Evolutionary conservation across 257 asterid genomes (phyloP).

Genomic region (Scutellaria galericulata): DNA sequence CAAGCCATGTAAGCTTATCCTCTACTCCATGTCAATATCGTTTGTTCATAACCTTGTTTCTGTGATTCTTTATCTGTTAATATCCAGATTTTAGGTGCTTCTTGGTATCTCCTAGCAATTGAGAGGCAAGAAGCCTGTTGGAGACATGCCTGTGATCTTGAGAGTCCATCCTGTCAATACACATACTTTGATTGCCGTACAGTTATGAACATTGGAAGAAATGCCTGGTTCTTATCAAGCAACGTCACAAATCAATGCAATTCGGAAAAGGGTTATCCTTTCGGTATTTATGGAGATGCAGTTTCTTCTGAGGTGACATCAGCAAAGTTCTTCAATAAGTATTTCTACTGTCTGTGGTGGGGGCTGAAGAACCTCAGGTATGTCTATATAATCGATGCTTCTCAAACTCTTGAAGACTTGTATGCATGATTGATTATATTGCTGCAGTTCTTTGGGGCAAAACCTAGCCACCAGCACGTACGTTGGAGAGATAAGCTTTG

Average conservation of each 20-base stretch:
- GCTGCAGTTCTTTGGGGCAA: slow-evolving; percentile 89
- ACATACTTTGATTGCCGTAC: slow-evolving; percentile 68
- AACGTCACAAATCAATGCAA: slow-evolving; percentile 63
- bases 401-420: slow-evolving; percentile 1
- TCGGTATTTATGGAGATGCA: slow-evolving; percentile 89
- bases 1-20: slow-evolving; percentile 82
- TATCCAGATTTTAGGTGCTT: slow-evolving; percentile 82
- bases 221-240: slow-evolving; percentile 71
- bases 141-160: slow-evolving; percentile 68
- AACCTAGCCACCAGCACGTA: slow-evolving; percentile 76
- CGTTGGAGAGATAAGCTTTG: slow-evolving; percentile 80
- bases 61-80: neutral
- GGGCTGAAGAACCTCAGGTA: slow-evolving; percentile 92
- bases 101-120: slow-evolving; percentile 88
- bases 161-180: slow-evolving; percentile 54
- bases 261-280: slow-evolving; percentile 63
- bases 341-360: slow-evolving; percentile 96
- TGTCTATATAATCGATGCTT: neutral
- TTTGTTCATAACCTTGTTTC: neutral
- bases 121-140: slow-evolving; percentile 98
- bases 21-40: no score
- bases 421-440: neutral
- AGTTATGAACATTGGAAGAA: slow-evolving; percentile 50
- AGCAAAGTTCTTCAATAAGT: slow-evolving; percentile 75
- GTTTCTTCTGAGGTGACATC: slow-evolving; percentile 67